Evolutionary conservation across 495 filamentous ascomycete species (phyloP).

Genomic region (Letharia columbiana): DNA sequence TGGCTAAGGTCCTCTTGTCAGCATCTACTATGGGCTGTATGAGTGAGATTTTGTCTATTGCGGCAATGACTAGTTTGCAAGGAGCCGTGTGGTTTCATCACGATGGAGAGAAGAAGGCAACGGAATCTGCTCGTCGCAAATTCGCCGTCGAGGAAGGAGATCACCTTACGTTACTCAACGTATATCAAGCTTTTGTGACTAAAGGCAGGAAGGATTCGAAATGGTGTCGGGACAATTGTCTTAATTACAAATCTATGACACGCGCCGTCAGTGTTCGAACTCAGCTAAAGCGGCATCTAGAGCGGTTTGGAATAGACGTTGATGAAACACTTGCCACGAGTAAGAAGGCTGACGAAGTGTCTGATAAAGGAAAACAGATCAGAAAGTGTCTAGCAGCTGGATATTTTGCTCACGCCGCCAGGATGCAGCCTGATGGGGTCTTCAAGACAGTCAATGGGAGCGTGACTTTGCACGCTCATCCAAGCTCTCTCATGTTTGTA

Average conservation of each 20-base stretch:
- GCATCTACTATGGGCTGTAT: constrained; percentile 68
- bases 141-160: constrained; percentile 94
- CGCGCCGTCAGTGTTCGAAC: constrained; percentile 79
- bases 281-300: constrained; percentile 79
- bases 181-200: constrained; percentile 83
- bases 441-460: constrained; percentile 75
- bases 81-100: constrained; percentile 75
- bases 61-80: constrained; percentile 86
- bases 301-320: constrained; percentile 69
- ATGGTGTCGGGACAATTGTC: constrained; percentile 77
- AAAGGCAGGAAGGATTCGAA: constrained; percentile 74
- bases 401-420: constrained; percentile 91
- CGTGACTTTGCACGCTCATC: constrained; percentile 73
- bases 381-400: constrained; percentile 80
- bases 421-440: constrained; percentile 90
- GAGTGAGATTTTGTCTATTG: constrained; percentile 81
- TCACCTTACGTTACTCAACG: constrained; percentile 88
- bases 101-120: constrained; percentile 61
- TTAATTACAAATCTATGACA: constrained; percentile 77
- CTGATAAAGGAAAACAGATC: constrained; percentile 60
- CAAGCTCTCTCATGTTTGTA: constrained; percentile 87
- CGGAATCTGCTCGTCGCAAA: constrained; percentile 64
- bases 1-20: constrained; percentile 82
- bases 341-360: constrained; percentile 25
- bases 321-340: constrained; percentile 47